Conservation (phyloP, 495 filamentous ascomycete species). For the Daldinia loculata region DNA sequence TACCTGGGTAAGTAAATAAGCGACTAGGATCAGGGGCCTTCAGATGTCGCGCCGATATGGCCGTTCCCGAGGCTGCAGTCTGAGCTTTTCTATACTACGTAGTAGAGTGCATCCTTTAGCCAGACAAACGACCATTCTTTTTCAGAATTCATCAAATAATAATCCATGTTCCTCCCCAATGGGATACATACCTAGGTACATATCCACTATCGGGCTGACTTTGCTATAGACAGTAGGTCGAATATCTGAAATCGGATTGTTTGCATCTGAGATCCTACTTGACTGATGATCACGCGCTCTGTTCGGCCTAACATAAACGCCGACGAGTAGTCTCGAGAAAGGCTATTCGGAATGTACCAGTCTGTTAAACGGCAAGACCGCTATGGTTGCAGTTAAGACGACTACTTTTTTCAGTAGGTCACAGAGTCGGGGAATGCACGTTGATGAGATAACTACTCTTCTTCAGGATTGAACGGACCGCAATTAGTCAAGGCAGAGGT, state of each 20-base stretch:
- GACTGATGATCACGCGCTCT: neutral
- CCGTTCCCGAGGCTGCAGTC: slow-evolving; percentile 12
- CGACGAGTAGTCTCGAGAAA: slow-evolving; percentile 4
- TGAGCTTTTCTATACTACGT: slow-evolving; percentile 20
- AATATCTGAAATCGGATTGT: neutral
- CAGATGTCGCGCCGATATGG: neutral
- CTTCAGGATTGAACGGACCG: neutral
- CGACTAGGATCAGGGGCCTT: neutral
- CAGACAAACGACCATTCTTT: neutral
- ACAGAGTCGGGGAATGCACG: neutral
- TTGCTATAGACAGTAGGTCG: slow-evolving; percentile 12
- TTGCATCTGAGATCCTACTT: slow-evolving; percentile 1
- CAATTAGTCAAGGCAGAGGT: neutral
- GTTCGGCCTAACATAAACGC: slow-evolving; percentile 3
- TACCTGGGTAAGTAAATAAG: neutral
- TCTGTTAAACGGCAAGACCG: neutral
- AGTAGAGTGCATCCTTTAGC: slow-evolving; percentile 12
- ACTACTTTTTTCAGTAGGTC: neutral
- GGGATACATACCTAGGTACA: neutral
- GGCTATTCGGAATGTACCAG: neutral
- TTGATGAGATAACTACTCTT: neutral
- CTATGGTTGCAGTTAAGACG: slow-evolving; percentile 1
- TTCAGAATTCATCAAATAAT: neutral
- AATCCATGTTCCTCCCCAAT: neutral
- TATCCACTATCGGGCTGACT: neutral